These are phyloP conservation scores for Capsicum pubescens DNA, from an alignment of 257 asterid species.

Conservation along the genomic window DNA sequence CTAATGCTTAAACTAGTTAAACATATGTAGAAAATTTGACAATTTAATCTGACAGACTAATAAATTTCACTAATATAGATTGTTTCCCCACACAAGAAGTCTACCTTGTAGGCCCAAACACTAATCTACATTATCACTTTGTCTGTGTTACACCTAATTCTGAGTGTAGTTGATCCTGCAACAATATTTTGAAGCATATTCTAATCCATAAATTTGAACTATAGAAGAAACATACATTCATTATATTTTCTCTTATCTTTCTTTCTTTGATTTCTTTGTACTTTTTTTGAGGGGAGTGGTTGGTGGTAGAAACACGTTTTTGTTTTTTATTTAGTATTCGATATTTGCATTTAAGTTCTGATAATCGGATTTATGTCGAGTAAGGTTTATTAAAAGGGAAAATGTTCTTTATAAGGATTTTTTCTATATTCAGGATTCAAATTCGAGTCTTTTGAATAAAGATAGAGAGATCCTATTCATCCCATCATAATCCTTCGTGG, in stretches of 20 bases:
- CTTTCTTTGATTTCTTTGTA: not conserved
- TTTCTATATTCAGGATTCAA: no score
- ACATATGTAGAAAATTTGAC: not conserved
- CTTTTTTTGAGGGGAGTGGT: not conserved
- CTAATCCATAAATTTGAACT: not conserved
- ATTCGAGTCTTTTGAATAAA: no score
- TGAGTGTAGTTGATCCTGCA: no score
- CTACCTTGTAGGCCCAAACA: not conserved
- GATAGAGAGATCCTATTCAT: not conserved
- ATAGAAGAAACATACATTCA: not conserved
- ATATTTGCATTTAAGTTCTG: fast-evolving
- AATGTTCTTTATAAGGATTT: no score
- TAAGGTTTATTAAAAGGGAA: no score
- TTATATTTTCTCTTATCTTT: not conserved
- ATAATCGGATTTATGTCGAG: not conserved
- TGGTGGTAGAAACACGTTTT: not conserved
- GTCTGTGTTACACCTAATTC: not conserved
- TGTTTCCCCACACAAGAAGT: not conserved
- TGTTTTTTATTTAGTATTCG: not conserved
- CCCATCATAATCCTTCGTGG: not conserved
- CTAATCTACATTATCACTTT: not conserved
- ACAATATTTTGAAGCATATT: not conserved
- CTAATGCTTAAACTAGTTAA: constrained; percentile 2
- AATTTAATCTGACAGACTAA: not conserved
- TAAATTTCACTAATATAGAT: not conserved